Evolutionary conservation across 1,284 basidiomycete genomes (phyloP).

Genomic region (Ganoderma leucocontextum): DNA sequence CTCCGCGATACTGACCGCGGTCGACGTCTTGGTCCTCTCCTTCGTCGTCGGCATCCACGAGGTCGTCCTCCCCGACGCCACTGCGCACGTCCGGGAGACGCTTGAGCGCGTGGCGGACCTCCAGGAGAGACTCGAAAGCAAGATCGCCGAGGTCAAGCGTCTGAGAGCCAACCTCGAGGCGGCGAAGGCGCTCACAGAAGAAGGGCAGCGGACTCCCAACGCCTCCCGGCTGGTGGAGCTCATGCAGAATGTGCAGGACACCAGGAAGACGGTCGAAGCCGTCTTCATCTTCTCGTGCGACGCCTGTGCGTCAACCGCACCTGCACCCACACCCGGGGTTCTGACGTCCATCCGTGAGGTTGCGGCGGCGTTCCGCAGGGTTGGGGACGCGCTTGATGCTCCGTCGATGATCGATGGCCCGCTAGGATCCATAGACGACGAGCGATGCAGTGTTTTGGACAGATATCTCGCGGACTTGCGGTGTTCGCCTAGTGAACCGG

Average conservation of each 20-base stretch:
- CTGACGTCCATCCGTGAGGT: constrained; percentile 1
- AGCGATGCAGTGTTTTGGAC: background rate
- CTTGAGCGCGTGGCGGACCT: constrained; percentile 3
- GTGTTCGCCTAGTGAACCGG: background rate
- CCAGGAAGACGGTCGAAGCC: background rate
- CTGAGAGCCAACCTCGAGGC: constrained; percentile 1
- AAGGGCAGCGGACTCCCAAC: background rate
- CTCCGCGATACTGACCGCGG: constrained; percentile 5
- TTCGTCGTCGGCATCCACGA: constrained; percentile 5
- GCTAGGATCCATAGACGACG: background rate
- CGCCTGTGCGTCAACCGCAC: background rate
- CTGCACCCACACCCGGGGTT: background rate
- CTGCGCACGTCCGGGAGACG: constrained; percentile 5
- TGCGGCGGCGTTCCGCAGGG: background rate
- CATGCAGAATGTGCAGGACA: background rate
- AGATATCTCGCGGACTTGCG: background rate
- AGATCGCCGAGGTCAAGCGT: constrained; percentile 4
- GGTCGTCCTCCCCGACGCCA: background rate
- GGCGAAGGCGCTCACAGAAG: background rate
- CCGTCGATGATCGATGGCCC: background rate
- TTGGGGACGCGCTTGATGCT: background rate
- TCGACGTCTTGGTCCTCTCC: constrained; percentile 8
- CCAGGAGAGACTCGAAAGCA: background rate
- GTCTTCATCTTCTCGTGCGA: constrained; percentile 5
- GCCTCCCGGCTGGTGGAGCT: background rate